phyloP scores from a whole-genome alignment of 805 yeast species.

The Candida loeiensis region DNA sequence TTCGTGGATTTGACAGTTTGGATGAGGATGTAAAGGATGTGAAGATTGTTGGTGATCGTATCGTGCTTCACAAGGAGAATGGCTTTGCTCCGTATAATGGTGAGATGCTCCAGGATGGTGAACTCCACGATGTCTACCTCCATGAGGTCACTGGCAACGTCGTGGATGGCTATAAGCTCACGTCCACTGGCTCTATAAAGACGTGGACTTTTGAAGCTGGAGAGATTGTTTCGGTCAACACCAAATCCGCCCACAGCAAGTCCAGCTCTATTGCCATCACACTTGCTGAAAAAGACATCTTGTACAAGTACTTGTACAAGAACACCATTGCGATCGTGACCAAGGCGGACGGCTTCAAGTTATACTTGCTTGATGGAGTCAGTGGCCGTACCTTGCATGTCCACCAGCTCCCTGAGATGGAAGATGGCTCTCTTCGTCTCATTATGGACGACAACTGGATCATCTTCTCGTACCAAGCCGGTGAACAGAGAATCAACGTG shows the following conservation, averaged over 20 bases:
- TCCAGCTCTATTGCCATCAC: slow-evolving; percentile 62
- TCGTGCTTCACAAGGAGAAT: not conserved
- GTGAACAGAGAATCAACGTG: slow-evolving; percentile 57
- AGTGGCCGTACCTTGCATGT: slow-evolving; percentile 59
- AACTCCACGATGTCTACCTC: slow-evolving; percentile 13
- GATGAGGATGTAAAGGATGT: not conserved
- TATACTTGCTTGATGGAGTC: slow-evolving; percentile 62
- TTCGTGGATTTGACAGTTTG: not conserved
- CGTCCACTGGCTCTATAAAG: slow-evolving; percentile 10
- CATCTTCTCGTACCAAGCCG: slow-evolving; percentile 61
- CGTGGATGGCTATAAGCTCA: slow-evolving; percentile 22
- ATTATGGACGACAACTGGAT: slow-evolving; percentile 83
- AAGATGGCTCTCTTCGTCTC: slow-evolving; percentile 43
- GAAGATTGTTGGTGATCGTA: not conserved
- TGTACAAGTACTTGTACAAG: slow-evolving; percentile 82
- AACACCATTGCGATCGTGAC: slow-evolving; percentile 53
- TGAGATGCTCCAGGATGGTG: not conserved
- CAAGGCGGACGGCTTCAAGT: slow-evolving; percentile 11
- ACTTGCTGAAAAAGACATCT: slow-evolving; percentile 64
- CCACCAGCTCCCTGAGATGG: slow-evolving; percentile 23
- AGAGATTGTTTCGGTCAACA: slow-evolving; percentile 16
- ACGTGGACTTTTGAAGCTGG: slow-evolving; percentile 32
- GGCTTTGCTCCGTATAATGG: not conserved
- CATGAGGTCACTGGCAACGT: slow-evolving; percentile 12
- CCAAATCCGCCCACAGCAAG: slow-evolving; percentile 20